Conservation (phyloP, 1,139 yeast species). For the Geotrichum phurueaensis region DNA sequence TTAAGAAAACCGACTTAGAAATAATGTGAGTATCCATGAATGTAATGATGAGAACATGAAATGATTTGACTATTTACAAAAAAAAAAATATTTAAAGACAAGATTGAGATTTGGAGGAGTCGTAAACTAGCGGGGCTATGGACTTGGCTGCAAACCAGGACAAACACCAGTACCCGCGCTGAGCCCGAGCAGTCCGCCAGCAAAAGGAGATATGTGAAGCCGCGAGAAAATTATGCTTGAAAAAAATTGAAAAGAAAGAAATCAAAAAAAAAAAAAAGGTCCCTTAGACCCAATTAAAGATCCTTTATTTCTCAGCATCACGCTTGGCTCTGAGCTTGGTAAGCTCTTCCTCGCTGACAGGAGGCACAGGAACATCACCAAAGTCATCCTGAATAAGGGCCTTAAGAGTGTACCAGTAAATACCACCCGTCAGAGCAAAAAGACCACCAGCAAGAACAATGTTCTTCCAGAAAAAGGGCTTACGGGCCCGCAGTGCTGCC, state of each 20-base stretch:
- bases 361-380: constrained; percentile 88
- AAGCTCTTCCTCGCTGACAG: constrained; percentile 73
- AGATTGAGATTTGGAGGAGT: background rate
- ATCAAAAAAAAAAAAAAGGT: background rate
- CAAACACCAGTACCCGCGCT: too few relatives aligned
- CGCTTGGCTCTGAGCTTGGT: constrained; percentile 42
- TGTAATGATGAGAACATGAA: background rate
- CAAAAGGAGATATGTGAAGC: background rate
- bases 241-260: background rate
- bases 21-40: too few relatives aligned
- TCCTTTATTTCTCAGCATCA: constrained; percentile 11
- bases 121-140: too few relatives aligned
- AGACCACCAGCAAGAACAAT: constrained; percentile 54
- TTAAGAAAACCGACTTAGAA: background rate
- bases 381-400: constrained; percentile 78
- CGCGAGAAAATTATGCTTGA: background rate
- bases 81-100: background rate
- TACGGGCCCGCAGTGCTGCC: constrained; percentile 82
- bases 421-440: constrained; percentile 46
- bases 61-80: background rate
- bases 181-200: background rate
- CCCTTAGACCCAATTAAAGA: background rate
- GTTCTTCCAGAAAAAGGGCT: constrained; percentile 77
- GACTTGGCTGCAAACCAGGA: too few relatives aligned
- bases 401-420: constrained; percentile 56